Percentiles rank a stretch among this genome's conserved stretches.
These are phyloP conservation scores for Yamadazyma conglobata DNA, from an alignment of 1,139 yeast species.

Conservation along the genomic window DNA sequence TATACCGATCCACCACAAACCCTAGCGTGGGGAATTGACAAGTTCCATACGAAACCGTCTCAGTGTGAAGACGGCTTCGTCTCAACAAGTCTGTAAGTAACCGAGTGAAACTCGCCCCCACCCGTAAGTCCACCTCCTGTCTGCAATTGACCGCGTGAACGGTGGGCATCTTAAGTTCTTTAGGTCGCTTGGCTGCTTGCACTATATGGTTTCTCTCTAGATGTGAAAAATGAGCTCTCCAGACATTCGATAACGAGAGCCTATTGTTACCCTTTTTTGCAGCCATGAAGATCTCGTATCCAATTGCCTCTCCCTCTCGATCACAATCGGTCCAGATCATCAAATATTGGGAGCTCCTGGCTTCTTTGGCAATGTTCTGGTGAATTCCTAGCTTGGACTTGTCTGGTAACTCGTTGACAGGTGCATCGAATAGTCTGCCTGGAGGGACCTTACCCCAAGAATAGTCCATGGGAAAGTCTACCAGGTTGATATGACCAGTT, in stretches of 20 bases:
- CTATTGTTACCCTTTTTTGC: constrained; percentile 56
- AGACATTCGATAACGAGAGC: constrained; percentile 45
- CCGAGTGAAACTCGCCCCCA: constrained; percentile 89
- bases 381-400: constrained; percentile 19
- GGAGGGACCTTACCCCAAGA: constrained; percentile 73
- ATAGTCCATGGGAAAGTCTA: constrained; percentile 63
- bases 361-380: constrained; percentile 63
- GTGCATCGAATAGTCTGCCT: constrained; percentile 64
- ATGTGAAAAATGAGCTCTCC: constrained; percentile 86
- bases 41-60: constrained; percentile 72
- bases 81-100: constrained; percentile 55
- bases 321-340: constrained; percentile 99
- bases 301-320: constrained; percentile 96
- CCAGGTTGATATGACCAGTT: constrained; percentile 71
- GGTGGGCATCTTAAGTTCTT: constrained; percentile 58
- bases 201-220: constrained; percentile 71
- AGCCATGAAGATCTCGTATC: constrained; percentile 73
- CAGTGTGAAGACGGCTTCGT: constrained; percentile 16
- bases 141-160: constrained; percentile 86
- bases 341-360: constrained; percentile 54
- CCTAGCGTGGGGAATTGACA: constrained; percentile 98
- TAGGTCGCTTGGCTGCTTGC: constrained; percentile 71
- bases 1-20: constrained; percentile 91
- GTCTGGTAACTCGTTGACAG: constrained; percentile 42
- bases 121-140: constrained; percentile 81